Evolutionary conservation across 208 protist species (phyloP).

Genomic region (Crithidia brevicula): DNA sequence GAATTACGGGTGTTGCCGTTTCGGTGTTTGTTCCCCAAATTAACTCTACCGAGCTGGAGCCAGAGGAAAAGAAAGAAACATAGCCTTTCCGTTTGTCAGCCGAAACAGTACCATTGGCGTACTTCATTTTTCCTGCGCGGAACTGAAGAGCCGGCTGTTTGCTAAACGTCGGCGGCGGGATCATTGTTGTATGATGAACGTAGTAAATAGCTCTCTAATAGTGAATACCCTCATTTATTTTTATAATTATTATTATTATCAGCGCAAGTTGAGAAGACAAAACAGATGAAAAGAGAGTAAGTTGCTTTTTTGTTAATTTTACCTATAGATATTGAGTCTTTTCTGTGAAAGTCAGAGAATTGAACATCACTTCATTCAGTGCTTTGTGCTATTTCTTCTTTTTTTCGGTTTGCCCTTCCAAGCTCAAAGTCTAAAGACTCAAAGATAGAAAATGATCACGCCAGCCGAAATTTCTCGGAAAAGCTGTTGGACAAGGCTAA

Average conservation of each 20-base stretch:
- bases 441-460: too few relatives aligned
- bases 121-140: conserved; percentile 72
- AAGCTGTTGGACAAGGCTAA: too few relatives aligned
- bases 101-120: conserved; percentile 62
- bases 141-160: conserved; percentile 55
- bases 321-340: too few relatives aligned
- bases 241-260: too few relatives aligned
- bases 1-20: conserved; percentile 10
- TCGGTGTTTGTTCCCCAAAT: conserved; percentile 45
- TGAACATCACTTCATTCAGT: too few relatives aligned
- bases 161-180: conserved; percentile 32
- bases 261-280: neutral
- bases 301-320: too few relatives aligned
- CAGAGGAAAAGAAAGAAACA: conserved; percentile 54
- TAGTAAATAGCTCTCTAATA: neutral
- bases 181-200: conserved; percentile 24
- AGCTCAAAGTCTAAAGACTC: too few relatives aligned
- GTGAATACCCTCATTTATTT: too few relatives aligned
- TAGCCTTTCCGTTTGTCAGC: conserved; percentile 55
- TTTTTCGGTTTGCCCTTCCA: too few relatives aligned
- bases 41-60: conserved; percentile 44
- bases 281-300: neutral
- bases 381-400: too few relatives aligned
- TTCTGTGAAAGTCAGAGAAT: too few relatives aligned
- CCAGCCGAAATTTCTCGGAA: too few relatives aligned